These are phyloP conservation scores for Chaetothyriales sp. DNA, from an alignment of 2,329 filamentous ascomycete genomes.

Conservation along the genomic window DNA sequence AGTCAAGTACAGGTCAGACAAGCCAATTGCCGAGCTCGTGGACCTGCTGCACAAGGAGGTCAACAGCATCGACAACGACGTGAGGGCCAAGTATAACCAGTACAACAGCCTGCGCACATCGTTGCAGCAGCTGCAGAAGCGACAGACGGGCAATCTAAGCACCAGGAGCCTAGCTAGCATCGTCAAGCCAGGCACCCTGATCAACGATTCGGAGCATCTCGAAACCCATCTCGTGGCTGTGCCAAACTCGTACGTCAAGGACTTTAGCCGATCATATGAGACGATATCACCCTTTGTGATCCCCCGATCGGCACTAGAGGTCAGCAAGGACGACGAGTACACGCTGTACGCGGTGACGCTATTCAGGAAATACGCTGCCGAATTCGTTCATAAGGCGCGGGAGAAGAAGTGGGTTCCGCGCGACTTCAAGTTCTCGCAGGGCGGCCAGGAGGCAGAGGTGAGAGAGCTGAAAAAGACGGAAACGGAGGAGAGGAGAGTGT, in stretches of 20 bases:
- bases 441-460: conserved; percentile 76
- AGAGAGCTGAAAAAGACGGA: conserved; percentile 70
- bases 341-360: conserved; percentile 75
- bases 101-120: conserved; percentile 86
- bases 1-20: conserved; percentile 90
- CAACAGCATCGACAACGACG: conserved; percentile 83
- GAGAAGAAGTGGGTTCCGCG: conserved; percentile 91
- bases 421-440: conserved; percentile 86
- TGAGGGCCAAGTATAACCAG: conserved; percentile 86
- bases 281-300: conserved; percentile 83
- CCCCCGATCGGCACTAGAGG: conserved; percentile 66
- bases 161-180: conserved; percentile 88
- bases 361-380: conserved; percentile 79
- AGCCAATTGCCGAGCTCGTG: conserved; percentile 73
- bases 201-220: conserved; percentile 67
- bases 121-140: conserved; percentile 66
- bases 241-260: conserved; percentile 64
- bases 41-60: conserved; percentile 88
- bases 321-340: conserved; percentile 82
- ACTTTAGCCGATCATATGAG: conserved; percentile 83
- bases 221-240: conserved; percentile 91
- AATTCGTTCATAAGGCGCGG: conserved; percentile 83
- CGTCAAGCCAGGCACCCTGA: conserved; percentile 63
- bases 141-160: conserved; percentile 84
- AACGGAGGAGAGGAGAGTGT: conserved; percentile 79